Conservation (phyloP, 2,329 filamentous ascomycete species). For the Penicillium sp. region DNA sequence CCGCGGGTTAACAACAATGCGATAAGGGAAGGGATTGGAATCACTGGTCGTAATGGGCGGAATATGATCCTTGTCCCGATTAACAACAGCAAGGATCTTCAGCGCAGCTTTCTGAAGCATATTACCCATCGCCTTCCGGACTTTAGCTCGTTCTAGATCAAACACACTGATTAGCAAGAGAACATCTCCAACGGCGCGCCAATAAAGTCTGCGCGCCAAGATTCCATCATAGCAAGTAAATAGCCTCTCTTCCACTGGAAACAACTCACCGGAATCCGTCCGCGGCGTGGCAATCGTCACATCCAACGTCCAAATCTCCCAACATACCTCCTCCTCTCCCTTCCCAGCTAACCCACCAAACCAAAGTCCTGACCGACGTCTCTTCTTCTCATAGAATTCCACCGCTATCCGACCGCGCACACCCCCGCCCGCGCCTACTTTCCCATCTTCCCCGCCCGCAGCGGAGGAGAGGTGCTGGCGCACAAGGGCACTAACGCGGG, state of each 20-base stretch:
- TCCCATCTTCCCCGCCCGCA: conserved; percentile 50
- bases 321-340: conserved; percentile 90
- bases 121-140: conserved; percentile 86
- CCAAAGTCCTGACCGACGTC: conserved; percentile 74
- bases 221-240: too few relatives aligned
- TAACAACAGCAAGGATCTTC: conserved; percentile 86
- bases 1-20: conserved; percentile 85
- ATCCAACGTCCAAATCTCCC: conserved; percentile 94
- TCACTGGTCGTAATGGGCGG: conserved; percentile 93
- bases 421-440: conserved; percentile 36
- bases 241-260: neutral
- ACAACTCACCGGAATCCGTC: conserved; percentile 77
- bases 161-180: neutral
- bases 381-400: conserved; percentile 92
- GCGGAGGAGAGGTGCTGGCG: conserved; percentile 68
- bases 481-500: conserved; percentile 75
- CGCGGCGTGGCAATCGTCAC: conserved; percentile 88
- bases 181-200: neutral
- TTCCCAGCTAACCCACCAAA: conserved; percentile 57
- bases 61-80: conserved; percentile 90
- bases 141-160: conserved; percentile 74
- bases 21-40: conserved; percentile 91
- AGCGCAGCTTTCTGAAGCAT: conserved; percentile 83
- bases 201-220: neutral
- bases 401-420: conserved; percentile 78